These are phyloP conservation scores for Alternaria atra DNA, from an alignment of 2,329 filamentous ascomycete genomes.

Conservation along the genomic window DNA sequence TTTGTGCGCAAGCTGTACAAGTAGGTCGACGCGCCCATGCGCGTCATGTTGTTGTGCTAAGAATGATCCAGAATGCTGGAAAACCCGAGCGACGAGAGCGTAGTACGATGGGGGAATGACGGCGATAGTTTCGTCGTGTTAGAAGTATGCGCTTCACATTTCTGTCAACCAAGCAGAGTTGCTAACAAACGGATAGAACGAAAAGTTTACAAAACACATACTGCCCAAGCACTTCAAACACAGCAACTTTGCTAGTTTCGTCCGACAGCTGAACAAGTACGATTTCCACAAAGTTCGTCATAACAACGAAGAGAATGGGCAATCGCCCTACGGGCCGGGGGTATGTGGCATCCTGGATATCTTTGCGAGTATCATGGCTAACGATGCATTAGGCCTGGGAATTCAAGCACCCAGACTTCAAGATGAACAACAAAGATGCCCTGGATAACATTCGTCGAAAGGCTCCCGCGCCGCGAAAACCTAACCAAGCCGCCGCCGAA, in stretches of 20 bases:
- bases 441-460: constrained; percentile 96
- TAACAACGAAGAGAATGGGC: constrained; percentile 84
- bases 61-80: constrained; percentile 81
- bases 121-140: constrained; percentile 97
- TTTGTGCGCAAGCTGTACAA: constrained; percentile 99
- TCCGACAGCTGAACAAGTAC: constrained; percentile 95
- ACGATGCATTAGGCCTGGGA: constrained; percentile 76
- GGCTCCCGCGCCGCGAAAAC: constrained; percentile 87
- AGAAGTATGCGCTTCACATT: constrained; percentile 69
- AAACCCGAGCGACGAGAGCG: constrained; percentile 88
- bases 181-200: constrained; percentile 70
- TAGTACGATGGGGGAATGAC: constrained; percentile 94
- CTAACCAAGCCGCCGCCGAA: constrained; percentile 59
- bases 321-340: constrained; percentile 82
- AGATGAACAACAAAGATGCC: constrained; percentile 93
- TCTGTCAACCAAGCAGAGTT: not conserved
- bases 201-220: constrained; percentile 97
- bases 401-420: constrained; percentile 97
- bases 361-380: constrained; percentile 15
- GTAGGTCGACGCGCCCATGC: constrained; percentile 62
- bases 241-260: constrained; percentile 97
- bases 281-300: constrained; percentile 98
- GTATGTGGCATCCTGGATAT: constrained; percentile 56
- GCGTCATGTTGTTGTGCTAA: constrained; percentile 36
- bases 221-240: constrained; percentile 99